Conservation (phyloP, 106 monocot genomes). For the Cymbidium sinense region DNA sequence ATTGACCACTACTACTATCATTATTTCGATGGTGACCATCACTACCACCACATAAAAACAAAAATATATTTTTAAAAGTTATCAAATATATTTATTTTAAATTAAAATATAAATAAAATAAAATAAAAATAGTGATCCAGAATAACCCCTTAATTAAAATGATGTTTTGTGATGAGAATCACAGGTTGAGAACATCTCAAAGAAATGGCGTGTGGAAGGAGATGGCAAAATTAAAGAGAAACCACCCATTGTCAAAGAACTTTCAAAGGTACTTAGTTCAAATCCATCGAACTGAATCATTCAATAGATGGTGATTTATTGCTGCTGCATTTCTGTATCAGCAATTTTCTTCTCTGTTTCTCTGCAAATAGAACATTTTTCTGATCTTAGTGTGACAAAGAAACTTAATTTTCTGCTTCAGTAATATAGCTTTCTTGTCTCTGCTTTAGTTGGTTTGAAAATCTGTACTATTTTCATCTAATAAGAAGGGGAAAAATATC, state of each 20-base stretch:
- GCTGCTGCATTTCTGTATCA: not conserved
- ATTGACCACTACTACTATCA: too few relatives aligned
- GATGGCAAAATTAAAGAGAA: constrained; percentile 17
- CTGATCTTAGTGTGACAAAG: not conserved
- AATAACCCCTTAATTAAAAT: too few relatives aligned
- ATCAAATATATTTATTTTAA: too few relatives aligned
- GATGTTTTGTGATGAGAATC: constrained; percentile 1
- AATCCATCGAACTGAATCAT: not conserved
- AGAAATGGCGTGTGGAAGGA: constrained; percentile 28
- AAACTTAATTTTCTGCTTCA: not conserved
- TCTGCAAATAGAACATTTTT: not conserved
- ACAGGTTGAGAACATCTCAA: constrained; percentile 29
- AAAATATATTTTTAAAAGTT: too few relatives aligned
- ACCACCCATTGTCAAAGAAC: constrained; percentile 29
- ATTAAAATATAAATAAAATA: too few relatives aligned
- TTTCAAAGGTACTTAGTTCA: constrained; percentile 26
- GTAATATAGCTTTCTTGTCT: too few relatives aligned
- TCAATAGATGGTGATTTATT: not conserved
- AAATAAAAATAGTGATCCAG: too few relatives aligned
- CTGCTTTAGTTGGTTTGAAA: too few relatives aligned
- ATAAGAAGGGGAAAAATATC: too few relatives aligned
- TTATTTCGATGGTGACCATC: too few relatives aligned
- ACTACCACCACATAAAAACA: too few relatives aligned
- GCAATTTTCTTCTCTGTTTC: not conserved
- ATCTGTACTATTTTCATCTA: too few relatives aligned